Evolutionary conservation across 192 early-diverging fungal genomes (phyloP).

Genomic region (Haplosporangium gracile): DNA sequence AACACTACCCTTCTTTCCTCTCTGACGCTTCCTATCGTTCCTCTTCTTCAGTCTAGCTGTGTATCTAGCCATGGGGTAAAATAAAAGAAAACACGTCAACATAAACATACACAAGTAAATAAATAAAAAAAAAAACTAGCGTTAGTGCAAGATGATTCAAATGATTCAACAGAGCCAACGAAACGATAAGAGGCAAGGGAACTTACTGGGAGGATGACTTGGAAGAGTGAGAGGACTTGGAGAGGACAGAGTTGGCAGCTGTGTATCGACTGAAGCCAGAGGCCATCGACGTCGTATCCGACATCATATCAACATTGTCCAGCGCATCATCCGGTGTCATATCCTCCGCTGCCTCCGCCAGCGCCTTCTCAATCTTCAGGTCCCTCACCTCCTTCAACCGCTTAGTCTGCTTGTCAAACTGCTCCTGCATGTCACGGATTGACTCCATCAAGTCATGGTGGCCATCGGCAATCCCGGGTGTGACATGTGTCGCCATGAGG

Average conservation of each 20-base stretch:
- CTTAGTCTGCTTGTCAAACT: constrained; percentile 73
- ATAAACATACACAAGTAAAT: background rate
- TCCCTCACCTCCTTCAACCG: constrained; percentile 71
- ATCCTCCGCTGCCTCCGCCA: constrained; percentile 55
- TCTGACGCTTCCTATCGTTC: constrained; percentile 81
- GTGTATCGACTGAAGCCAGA: constrained; percentile 89
- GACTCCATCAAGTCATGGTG: constrained; percentile 71
- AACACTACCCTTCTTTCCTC: constrained; percentile 89
- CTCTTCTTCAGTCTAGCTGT: constrained; percentile 79
- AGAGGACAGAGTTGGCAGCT: constrained; percentile 69
- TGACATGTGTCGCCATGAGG: constrained; percentile 82
- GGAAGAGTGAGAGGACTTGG: constrained; percentile 65
- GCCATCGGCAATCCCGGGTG: constrained; percentile 72
- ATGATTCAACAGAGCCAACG: background rate
- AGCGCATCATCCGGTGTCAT: constrained; percentile 67
- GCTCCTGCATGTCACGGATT: constrained; percentile 71
- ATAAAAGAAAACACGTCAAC: background rate
- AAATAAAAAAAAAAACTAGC: constrained; percentile 10
- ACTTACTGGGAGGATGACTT: constrained; percentile 51
- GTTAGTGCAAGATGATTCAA: constrained; percentile 2
- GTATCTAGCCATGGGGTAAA: constrained; percentile 58
- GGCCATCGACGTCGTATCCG: constrained; percentile 95
- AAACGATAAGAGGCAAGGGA: background rate
- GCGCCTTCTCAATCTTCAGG: constrained; percentile 61
- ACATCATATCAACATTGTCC: constrained; percentile 95